Evolutionary conservation across 495 filamentous ascomycete species (phyloP).

Genomic region (Aspergillus sclerotioniger): DNA sequence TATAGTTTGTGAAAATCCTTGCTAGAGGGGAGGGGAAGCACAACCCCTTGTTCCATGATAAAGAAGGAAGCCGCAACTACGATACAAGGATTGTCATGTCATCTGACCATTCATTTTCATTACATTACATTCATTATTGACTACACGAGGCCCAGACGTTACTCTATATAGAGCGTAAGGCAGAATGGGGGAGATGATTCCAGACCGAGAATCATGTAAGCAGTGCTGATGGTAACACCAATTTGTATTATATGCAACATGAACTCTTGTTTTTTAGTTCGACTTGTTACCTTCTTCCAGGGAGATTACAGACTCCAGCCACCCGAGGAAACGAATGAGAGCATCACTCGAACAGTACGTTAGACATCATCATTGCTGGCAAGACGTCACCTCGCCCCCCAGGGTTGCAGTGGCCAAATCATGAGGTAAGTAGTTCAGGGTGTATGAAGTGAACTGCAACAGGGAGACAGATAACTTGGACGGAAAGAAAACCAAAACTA

Average conservation of each 20-base stretch:
- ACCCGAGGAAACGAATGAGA: background rate
- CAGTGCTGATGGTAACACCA: background rate
- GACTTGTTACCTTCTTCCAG: constrained; percentile 1
- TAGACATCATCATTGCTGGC: constrained; percentile 11
- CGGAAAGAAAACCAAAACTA: constrained; percentile 1
- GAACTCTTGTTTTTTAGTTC: background rate
- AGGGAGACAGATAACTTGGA: constrained; percentile 1
- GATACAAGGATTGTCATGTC: too few relatives aligned
- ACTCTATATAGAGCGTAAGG: too few relatives aligned
- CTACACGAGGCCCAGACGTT: too few relatives aligned
- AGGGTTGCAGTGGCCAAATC: background rate
- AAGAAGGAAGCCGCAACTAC: too few relatives aligned
- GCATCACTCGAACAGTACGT: constrained; percentile 11
- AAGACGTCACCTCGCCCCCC: background rate
- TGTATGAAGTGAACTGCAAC: background rate
- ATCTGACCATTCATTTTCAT: too few relatives aligned
- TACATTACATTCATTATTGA: too few relatives aligned
- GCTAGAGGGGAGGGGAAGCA: too few relatives aligned
- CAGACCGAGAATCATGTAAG: background rate
- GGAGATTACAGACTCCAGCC: background rate
- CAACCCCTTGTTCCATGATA: too few relatives aligned
- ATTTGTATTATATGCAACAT: background rate
- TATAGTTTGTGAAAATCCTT: too few relatives aligned
- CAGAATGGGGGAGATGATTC: background rate
- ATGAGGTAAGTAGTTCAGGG: background rate